A percentile compares a stretch with the other conserved stretches of the same genome.
Evolutionary conservation across 2,329 filamentous ascomycete genomes (phyloP).

Genomic region (Ceratocystis albifundus): DNA sequence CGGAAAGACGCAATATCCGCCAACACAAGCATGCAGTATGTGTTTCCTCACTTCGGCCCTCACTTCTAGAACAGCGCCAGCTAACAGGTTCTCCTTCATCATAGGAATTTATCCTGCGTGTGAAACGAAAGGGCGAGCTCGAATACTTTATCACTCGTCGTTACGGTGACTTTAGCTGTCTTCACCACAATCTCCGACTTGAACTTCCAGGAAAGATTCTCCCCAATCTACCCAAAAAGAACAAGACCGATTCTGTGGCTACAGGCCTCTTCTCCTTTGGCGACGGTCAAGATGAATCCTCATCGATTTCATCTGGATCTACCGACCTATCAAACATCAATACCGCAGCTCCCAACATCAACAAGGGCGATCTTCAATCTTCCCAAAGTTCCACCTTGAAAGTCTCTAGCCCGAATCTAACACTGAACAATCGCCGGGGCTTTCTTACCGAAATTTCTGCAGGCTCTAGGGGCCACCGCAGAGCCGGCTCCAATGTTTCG

Average conservation of each 20-base stretch:
- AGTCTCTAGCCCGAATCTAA: conserved; percentile 5
- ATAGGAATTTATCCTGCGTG: conserved; percentile 78
- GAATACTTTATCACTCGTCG: conserved; percentile 63
- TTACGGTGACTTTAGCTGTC: conserved; percentile 74
- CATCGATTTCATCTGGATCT: conserved; percentile 70
- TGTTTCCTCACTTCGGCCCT: conserved; percentile 23
- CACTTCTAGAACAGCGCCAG: not conserved
- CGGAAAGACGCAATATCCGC: conserved; percentile 72
- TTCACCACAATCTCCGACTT: conserved; percentile 67
- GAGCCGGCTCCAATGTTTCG: conserved; percentile 25
- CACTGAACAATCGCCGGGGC: conserved; percentile 8
- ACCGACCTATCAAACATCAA: conserved; percentile 42
- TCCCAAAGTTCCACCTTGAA: not conserved
- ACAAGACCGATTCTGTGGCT: conserved; percentile 64
- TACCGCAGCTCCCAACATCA: conserved; percentile 4
- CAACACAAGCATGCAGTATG: conserved; percentile 83
- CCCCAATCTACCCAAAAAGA: conserved; percentile 79
- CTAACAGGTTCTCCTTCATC: not conserved
- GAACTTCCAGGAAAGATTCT: conserved; percentile 88
- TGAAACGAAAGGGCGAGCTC: conserved; percentile 63
- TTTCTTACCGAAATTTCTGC: conserved; percentile 6
- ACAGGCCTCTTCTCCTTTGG: conserved; percentile 44
- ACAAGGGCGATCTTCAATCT: not conserved
- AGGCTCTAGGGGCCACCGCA: conserved; percentile 25
- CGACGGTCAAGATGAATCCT: conserved; percentile 59